Conservation (phyloP, 176 grass and related monocot genomes). For the Alloteropsis semialata region DNA sequence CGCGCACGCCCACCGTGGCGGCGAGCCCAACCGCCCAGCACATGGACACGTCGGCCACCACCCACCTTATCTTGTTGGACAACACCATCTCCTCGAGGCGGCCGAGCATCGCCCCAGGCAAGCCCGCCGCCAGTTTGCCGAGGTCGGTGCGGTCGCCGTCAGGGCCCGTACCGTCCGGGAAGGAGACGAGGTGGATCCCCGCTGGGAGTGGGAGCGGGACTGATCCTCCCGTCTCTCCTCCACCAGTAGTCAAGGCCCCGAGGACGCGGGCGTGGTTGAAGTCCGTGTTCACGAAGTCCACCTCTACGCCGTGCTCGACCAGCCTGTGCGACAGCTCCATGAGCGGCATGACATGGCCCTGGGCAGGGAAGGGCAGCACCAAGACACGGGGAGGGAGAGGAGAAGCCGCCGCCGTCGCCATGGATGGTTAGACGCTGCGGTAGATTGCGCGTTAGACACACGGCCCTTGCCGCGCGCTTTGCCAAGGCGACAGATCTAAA, state of each 20-base stretch:
- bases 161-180: neutral
- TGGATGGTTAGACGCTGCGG: too few relatives aligned
- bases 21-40: slow-evolving; percentile 7
- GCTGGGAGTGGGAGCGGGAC: too few relatives aligned
- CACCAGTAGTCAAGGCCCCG: neutral
- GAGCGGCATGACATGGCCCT: slow-evolving; percentile 65
- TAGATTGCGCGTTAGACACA: too few relatives aligned
- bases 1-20: neutral
- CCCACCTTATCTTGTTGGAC: neutral
- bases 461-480: too few relatives aligned
- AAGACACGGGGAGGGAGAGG: slow-evolving; percentile 41
- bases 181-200: neutral
- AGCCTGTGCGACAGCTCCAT: slow-evolving; percentile 59
- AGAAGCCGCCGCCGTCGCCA: too few relatives aligned
- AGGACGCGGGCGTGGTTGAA: slow-evolving; percentile 54
- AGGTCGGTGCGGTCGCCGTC: neutral
- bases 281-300: slow-evolving; percentile 58
- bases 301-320: slow-evolving; percentile 38
- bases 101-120: neutral
- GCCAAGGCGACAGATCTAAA: too few relatives aligned
- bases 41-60: slow-evolving; percentile 9
- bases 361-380: slow-evolving; percentile 50
- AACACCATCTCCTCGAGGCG: neutral
- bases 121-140: neutral
- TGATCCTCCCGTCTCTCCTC: neutral